Base-by-base conservation (phyloP, 805 yeast genomes). In the Cyberlindnera mycetangii region DNA sequence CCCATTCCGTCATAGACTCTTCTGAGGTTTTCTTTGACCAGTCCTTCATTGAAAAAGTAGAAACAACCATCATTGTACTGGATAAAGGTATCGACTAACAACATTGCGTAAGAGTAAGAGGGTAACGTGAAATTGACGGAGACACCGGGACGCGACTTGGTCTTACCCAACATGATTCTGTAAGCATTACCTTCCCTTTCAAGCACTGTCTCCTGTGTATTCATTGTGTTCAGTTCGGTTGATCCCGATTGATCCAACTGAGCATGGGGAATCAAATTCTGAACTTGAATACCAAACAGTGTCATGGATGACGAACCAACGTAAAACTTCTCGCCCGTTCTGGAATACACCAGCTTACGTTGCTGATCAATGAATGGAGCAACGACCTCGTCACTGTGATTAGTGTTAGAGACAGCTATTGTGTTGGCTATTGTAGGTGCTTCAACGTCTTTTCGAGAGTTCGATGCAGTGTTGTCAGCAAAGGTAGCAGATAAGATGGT, bases 251-350 rank as follows among this genome's bases (percentile, higher is more conserved):
- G 60, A 28, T 49, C 50, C 18, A 39, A 5, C 11, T 44, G 39
- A 10, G 45, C 44, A 32, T 55, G 49, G 6, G 60, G 53, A 12
- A 81, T 74, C 74, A 81, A 68, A 46, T 80, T 79, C 57, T 83
- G 88, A 43, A 85, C 83, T 51, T 85, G 92, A 45, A 85, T 67
- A 6, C 90, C 90, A 61, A 85, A 85, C 15, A 85, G 62, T 0
- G 93, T 85, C 90, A 85, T 85, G 1, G 92, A 84, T 0, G 90
- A 83, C 0, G 89, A 81, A 0, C 95, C 95, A 30, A 84, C 86
- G 56, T 84, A 85, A 31, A 84, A 75, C 45, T 79, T 74, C 54
- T 83, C 88, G 5, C 92, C 92, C 1, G 89, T 82, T 50, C 88
- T 70, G 0, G 89, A 82, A 53, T 83, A 83, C 3, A 85, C 79